Evolutionary conservation across 352 stramenopile species (phyloP), one percentile per base, ranked within the genome.

Genomic region (Globisporangium mamillatum): DNA sequence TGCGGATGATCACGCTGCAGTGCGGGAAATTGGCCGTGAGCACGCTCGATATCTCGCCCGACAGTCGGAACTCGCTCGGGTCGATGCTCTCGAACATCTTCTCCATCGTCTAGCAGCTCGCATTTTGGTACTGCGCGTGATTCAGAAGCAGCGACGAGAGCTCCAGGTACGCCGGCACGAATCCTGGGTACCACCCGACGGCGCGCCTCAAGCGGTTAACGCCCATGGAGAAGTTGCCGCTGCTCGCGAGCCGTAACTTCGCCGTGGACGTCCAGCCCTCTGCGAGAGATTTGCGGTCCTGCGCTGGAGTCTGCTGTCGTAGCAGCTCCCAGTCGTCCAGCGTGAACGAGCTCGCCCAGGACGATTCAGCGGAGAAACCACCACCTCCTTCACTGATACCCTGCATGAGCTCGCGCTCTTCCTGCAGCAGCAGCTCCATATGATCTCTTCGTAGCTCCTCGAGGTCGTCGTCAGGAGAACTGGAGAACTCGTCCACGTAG

Each of bases 151-250:
- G 52, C 46, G 67, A 50, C 34, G 69, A 63, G 24, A 69, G 58
- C 25, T 61, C 50, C 16, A 78, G 34, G 44, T 74, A 78, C n/a
- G 73, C 64, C 8, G 67, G 66, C 8, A 75, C 71, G 24, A 70
- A 63, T 8, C 58, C 66, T 5, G 71, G 71, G 18, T 74, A 27
- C 74, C 71, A 80, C 9, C 8, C 61, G 7, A 76, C 22, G 2
- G 74, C 74, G 27, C 74, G 74, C 1, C 74, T 68, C 24, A 80
- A 24, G 32, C 74, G 78, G 60, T 80, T 70, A 48, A 78, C 44
- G 20, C 66, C 50, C 14, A 24, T 46, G 8, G 63, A 70, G 1
- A 64, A 50, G 27, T 72, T 74, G 18, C 44, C 55, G 10, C 14
- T 69, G 4, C 36, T 41, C 12, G 59, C 54, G 9, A 78, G 63